These are phyloP conservation scores for Tuber brumale DNA, from an alignment of 495 filamentous ascomycete genomes.

Conservation along the genomic window DNA sequence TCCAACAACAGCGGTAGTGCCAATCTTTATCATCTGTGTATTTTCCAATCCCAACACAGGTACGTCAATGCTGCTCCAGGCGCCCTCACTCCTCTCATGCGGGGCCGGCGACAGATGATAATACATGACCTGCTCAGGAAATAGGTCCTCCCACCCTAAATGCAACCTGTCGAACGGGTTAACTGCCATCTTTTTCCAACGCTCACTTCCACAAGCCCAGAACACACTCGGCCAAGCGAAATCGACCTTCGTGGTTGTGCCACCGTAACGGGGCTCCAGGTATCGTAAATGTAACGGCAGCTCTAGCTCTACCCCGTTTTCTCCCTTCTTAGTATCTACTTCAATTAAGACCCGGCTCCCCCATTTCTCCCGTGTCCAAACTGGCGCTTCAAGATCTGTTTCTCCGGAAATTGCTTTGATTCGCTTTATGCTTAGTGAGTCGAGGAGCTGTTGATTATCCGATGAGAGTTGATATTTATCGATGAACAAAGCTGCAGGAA, in stretches of 20 bases:
- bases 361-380: constrained; percentile 71
- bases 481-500: constrained; percentile 75
- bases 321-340: constrained; percentile 44
- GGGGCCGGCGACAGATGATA: constrained; percentile 67
- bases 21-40: constrained; percentile 58
- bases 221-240: constrained; percentile 70
- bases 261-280: constrained; percentile 53
- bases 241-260: constrained; percentile 50
- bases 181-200: constrained; percentile 62
- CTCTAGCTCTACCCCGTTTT: constrained; percentile 43
- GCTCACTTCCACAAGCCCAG: constrained; percentile 77
- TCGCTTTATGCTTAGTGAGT: constrained; percentile 64
- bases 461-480: constrained; percentile 76
- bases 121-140: constrained; percentile 73
- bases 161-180: constrained; percentile 82
- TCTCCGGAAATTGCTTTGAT: constrained; percentile 66
- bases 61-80: constrained; percentile 45
- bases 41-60: constrained; percentile 66
- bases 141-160: constrained; percentile 81
- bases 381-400: constrained; percentile 88
- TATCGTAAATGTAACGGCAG: constrained; percentile 88
- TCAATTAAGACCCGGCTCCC: constrained; percentile 74
- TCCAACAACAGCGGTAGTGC: constrained; percentile 62
- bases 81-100: constrained; percentile 9
- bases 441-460: constrained; percentile 60